These are phyloP conservation scores for Letharia lupina DNA, from an alignment of 495 filamentous ascomycete species.

Conservation along the genomic window DNA sequence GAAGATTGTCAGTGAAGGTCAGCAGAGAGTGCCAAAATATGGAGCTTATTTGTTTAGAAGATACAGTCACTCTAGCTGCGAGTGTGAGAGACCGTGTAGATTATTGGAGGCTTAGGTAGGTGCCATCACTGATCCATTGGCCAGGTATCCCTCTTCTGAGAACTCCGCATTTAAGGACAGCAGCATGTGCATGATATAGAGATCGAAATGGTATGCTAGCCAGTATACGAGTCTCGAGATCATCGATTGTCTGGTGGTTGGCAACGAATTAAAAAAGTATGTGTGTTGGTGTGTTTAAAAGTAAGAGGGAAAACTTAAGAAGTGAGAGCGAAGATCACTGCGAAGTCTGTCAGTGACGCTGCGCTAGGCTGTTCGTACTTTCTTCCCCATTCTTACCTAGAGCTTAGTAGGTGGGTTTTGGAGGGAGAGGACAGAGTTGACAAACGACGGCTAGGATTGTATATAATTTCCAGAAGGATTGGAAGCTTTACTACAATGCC, in stretches of 20 bases:
- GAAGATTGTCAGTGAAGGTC: background rate
- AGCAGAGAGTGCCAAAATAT: background rate
- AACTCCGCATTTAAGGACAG: background rate
- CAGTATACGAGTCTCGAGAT: background rate
- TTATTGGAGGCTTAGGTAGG: background rate
- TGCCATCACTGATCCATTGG: background rate
- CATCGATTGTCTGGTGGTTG: background rate
- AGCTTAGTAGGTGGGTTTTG: too few relatives aligned
- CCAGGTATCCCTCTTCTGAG: background rate
- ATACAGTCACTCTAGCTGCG: background rate
- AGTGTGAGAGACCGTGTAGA: background rate
- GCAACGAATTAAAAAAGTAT: background rate
- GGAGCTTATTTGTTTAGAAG: background rate
- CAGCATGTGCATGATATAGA: background rate
- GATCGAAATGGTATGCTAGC: background rate
- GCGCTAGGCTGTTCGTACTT: too few relatives aligned
- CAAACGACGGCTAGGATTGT: too few relatives aligned
- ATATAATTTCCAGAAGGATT: too few relatives aligned
- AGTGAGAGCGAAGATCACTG: too few relatives aligned
- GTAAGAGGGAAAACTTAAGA: background rate
- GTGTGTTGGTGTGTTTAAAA: background rate
- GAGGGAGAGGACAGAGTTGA: too few relatives aligned
- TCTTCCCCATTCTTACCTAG: too few relatives aligned
- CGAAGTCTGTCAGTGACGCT: too few relatives aligned
- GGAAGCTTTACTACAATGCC: too few relatives aligned